These are phyloP conservation scores for Kwoniella dendrophila DNA, from an alignment of 768 basidiomycete species.

Conservation along the genomic window DNA sequence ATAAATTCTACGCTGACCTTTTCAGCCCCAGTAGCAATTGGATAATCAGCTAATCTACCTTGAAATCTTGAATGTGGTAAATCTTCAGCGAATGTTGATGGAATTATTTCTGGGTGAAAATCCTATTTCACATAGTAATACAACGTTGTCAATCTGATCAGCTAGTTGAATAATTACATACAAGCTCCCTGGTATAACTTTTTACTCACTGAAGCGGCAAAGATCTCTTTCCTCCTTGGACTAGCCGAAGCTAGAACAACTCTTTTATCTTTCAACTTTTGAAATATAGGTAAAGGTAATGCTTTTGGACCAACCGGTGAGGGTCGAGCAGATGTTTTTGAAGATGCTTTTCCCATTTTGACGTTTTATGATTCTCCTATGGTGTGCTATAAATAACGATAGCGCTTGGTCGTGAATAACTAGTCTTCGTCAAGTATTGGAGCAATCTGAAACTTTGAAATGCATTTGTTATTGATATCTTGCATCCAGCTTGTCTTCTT, in stretches of 20 bases:
- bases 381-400: too few species aligned
- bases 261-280: constrained; percentile 73
- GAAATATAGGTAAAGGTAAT: constrained; percentile 54
- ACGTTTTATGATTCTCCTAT: neutral
- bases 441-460: neutral
- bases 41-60: constrained; percentile 71
- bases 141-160: too few species aligned
- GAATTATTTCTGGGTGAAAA: constrained; percentile 69
- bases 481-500: neutral
- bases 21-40: constrained; percentile 68
- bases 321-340: constrained; percentile 17
- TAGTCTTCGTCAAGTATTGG: neutral
- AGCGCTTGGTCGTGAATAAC: too few species aligned
- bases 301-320: constrained; percentile 51
- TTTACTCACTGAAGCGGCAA: constrained; percentile 70
- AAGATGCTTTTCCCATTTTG: constrained; percentile 12
- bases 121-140: constrained; percentile 58
- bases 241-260: constrained; percentile 85
- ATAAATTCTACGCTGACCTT: constrained; percentile 59
- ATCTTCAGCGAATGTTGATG: constrained; percentile 79
- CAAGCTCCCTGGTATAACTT: too few species aligned
- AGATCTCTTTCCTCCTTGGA: constrained; percentile 79
- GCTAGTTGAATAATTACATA: too few species aligned
- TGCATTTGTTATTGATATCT: neutral
- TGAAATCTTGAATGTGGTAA: constrained; percentile 67